A percentile compares a stretch with the other conserved stretches of the same genome.
Conservation (phyloP, 108 stramenopile species). For the Conticribra weissflogii region DNA sequence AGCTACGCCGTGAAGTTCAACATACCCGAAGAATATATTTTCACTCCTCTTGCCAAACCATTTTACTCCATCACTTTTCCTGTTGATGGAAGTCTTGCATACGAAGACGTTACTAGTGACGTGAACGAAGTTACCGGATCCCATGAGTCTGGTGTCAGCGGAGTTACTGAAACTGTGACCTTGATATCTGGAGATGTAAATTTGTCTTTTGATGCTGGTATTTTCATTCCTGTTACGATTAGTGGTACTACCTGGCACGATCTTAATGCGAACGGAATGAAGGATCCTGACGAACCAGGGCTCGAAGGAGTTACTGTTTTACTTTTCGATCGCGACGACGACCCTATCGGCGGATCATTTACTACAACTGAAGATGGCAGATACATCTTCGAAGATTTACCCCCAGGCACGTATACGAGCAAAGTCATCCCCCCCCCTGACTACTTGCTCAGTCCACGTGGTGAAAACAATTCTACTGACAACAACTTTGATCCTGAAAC, state of each 20-base stretch:
- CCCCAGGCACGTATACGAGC: conserved; percentile 41
- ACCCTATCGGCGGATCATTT: conserved; percentile 12
- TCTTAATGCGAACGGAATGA: conserved; percentile 43
- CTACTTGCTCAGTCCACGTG: conserved; percentile 22
- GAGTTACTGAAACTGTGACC: conserved; percentile 18
- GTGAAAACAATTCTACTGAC: conserved; percentile 6
- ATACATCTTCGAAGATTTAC: conserved; percentile 34
- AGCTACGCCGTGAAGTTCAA: conserved; percentile 45
- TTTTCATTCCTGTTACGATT: conserved; percentile 46
- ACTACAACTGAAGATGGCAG: conserved; percentile 23
- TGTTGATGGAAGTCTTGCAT: conserved; percentile 33
- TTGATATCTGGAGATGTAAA: conserved; percentile 22
- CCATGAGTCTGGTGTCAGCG: conserved; percentile 33
- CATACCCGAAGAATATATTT: conserved; percentile 34
- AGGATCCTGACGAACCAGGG: conserved; percentile 34
- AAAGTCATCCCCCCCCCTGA: conserved; percentile 16
- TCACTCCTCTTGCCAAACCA: conserved; percentile 38
- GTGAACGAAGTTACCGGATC: too few species aligned
- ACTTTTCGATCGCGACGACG: conserved; percentile 41
- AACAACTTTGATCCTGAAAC: conserved; percentile 33
- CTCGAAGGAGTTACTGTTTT: conserved; percentile 29
- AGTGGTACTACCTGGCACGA: conserved; percentile 52
- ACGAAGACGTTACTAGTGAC: conserved; percentile 48
- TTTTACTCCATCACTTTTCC: conserved; percentile 23
- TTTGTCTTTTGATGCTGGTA: conserved; percentile 47